Base-by-base conservation (phyloP, 371 early-diverging fungal genomes). In the Actinomortierella wolfii region DNA sequence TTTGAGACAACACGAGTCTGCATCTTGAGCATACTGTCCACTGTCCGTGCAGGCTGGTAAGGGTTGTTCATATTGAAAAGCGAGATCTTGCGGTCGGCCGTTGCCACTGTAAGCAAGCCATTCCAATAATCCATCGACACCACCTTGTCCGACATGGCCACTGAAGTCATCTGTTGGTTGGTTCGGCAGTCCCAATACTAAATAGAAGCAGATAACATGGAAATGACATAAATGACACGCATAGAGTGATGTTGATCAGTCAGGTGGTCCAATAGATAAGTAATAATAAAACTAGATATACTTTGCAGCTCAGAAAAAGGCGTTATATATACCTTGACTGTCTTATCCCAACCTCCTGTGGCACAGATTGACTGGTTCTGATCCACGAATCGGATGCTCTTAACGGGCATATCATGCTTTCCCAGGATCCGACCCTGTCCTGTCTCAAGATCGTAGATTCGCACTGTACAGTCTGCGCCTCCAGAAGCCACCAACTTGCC, bases 301-400 rank as follows among this genome's bases (percentile, higher is more conserved):
- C n/a, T n/a, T n/a, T n/a, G n/a, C n/a, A n/a, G n/a, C n/a, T n/a
- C n/a, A n/a, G n/a, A n/a, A n/a, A n/a, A n/a, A n/a, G n/a, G n/a
- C n/a, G n/a, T 17, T 48, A 61, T 23, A 3, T 23, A 14, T 60
- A 85, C 85, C 76, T 87, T 91, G 61, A 95, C 59, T n/a, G 92
- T 94, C 74, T 97, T 97, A 79, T 99, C 99, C 97, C 99, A 99
- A 57, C 93, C 86, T 15, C 93, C 99, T 1, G 96, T 97, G 5
- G 93, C 94, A 2, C 96, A 55, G 49, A 92, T 85, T 34, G 83
- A 81, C 42, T 82, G 76, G 20, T 76, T 78, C 54, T 83, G 88
- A 59, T 95, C 92, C 14, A 93, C 81, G 67, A 86, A 94, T 54
- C 84, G 79, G 44, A 86, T 78, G 61, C 86, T 83, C 68, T 88